These are phyloP conservation scores for Bipolaris zeicola DNA, from an alignment of 2,329 filamentous ascomycete genomes.

Conservation along the genomic window DNA sequence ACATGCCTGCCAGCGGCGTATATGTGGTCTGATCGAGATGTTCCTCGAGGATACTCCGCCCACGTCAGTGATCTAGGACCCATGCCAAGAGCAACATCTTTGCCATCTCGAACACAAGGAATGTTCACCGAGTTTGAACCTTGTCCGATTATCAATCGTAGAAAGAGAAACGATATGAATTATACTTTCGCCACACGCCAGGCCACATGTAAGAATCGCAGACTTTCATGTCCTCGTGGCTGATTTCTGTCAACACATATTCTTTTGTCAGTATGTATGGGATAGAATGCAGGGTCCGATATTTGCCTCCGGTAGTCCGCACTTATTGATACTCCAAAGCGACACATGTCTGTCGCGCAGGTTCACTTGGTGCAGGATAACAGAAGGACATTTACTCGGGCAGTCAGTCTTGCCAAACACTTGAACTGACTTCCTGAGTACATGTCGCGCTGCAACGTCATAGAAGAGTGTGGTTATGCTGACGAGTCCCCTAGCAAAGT, in stretches of 20 bases:
- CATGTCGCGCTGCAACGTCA: not conserved
- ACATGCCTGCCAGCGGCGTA: not conserved
- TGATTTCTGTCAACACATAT: not conserved
- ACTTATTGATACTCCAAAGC: not conserved
- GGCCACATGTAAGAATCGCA: not conserved
- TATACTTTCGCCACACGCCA: too few species aligned
- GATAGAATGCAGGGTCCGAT: not conserved
- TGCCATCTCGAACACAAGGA: not conserved
- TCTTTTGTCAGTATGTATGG: not conserved
- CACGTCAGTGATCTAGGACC: constrained; percentile 1
- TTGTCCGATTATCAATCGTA: not conserved
- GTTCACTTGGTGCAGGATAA: not conserved
- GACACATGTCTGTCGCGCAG: not conserved
- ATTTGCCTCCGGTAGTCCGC: not conserved
- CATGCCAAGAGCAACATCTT: not conserved
- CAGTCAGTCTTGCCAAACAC: too few species aligned
- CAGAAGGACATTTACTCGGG: not conserved
- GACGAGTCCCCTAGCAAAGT: not conserved
- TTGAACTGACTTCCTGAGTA: too few species aligned
- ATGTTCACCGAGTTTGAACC: not conserved
- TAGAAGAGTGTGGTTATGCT: not conserved
- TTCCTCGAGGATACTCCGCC: not conserved
- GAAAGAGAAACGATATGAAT: too few species aligned
- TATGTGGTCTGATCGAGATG: constrained; percentile 11
- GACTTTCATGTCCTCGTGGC: not conserved